A percentile compares a stretch with the other conserved stretches of the same genome.
Evolutionary conservation across 1,284 basidiomycete genomes (phyloP).

Genomic region (Farysia itapuensis): DNA sequence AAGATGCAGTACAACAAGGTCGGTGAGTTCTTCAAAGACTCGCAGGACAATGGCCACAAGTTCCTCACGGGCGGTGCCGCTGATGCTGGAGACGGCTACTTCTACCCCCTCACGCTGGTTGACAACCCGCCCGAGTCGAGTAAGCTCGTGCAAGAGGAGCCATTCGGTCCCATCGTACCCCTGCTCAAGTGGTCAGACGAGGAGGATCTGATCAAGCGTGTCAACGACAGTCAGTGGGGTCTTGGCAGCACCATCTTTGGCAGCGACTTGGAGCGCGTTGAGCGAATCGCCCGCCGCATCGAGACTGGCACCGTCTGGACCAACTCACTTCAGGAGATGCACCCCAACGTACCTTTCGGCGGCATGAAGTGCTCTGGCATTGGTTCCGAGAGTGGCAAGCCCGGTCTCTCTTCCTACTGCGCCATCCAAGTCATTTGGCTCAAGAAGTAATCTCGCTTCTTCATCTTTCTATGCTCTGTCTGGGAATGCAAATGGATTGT

Average conservation of each 20-base stretch:
- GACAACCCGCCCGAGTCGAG: slow-evolving; percentile 37
- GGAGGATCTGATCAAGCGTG: slow-evolving; percentile 24
- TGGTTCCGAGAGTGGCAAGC: slow-evolving; percentile 14
- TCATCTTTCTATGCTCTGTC: too few species aligned
- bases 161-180: slow-evolving; percentile 38
- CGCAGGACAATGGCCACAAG: slow-evolving; percentile 22
- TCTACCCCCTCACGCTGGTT: slow-evolving; percentile 28
- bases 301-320: slow-evolving; percentile 27
- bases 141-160: slow-evolving; percentile 33
- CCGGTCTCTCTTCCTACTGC: slow-evolving; percentile 11
- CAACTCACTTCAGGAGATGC: slow-evolving; percentile 2
- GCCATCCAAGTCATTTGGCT: slow-evolving; percentile 6
- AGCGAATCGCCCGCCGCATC: slow-evolving; percentile 24
- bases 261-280: slow-evolving; percentile 6
- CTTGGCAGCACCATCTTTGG: slow-evolving; percentile 30
- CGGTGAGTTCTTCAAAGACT: slow-evolving; percentile 33
- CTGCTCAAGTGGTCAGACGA: slow-evolving; percentile 41
- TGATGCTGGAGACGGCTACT: slow-evolving; percentile 10
- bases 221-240: slow-evolving; percentile 32
- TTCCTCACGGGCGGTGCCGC: slow-evolving; percentile 16
- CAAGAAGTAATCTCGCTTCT: too few species aligned
- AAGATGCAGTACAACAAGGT: slow-evolving; percentile 43
- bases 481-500: too few species aligned
- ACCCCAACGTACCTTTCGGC: slow-evolving; percentile 26
- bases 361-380: slow-evolving; percentile 28